Evolutionary conservation across 441 rosid genomes (phyloP), one percentile per base, ranked within the genome.

Genomic region (Gossypium trilobum): DNA sequence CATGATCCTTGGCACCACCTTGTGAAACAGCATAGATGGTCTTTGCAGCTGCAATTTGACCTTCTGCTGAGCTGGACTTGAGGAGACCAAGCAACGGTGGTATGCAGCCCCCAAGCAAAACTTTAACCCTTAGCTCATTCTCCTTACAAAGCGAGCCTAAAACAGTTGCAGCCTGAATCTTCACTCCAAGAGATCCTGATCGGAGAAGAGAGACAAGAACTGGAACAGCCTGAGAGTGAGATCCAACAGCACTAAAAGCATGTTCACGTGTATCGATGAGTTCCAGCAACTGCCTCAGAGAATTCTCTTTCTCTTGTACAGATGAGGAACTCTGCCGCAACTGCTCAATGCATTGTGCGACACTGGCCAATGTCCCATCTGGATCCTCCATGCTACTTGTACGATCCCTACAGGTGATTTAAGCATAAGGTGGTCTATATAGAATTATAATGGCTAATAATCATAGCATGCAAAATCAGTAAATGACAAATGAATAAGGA

Each of bases 201-300:
- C 99, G 96, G 69, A 96, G 99, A 81, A 93, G 98, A 71, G 99
- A 96, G 74, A 96, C 99, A 77, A 96, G 98, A 57, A 96, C 99
- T 20, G 99, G 99, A 76, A 96, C 99, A 70, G 99, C 99, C 82
- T 96, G 99, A 77, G 98, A 96, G 82, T 96, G 99, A 79, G 99
- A 92, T 73, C 97, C 98, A 70, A 96, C 99, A 78, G 99, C 99
- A 79, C 99, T 88, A 83, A 93, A 92, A 70, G 98, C 99, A 79
- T 89, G 89, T 82, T 93, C 98, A 74, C 97, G 97, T 44, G 90
- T 92, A 75, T 93, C 93, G 57, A 93, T 90, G 74, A 96, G 99
- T 80, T 92, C 99, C 61, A 89, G 86, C 81, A 93, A 85, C 80
- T 91, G 99, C 86, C 85, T 89, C 89, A 96, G 78, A 63, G 91